These are phyloP conservation scores for Cryptococcus sp. DNA, from an alignment of 1,284 basidiomycete genomes.

Conservation along the genomic window DNA sequence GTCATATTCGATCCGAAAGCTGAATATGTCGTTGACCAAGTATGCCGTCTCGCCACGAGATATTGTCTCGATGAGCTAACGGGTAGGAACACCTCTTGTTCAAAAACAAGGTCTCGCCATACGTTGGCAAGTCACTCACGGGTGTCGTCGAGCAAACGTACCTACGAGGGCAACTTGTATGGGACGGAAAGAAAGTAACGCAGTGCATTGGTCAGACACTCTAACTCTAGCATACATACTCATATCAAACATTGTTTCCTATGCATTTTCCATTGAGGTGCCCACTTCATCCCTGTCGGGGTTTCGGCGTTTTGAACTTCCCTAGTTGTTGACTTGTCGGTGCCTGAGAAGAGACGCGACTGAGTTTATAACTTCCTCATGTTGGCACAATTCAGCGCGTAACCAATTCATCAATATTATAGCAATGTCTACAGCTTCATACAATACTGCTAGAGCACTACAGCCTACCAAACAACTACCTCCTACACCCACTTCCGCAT, in stretches of 20 bases:
- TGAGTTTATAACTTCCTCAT: not conserved
- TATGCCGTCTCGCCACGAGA: slow-evolving; percentile 26
- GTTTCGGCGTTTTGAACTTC: not conserved
- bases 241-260: too few species aligned
- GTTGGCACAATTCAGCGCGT: not conserved
- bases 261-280: not conserved
- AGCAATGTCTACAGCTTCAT: not conserved
- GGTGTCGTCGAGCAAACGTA: slow-evolving; percentile 72
- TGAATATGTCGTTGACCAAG: slow-evolving; percentile 55
- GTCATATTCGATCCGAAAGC: slow-evolving; percentile 74
- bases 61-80: not conserved
- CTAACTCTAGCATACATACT: too few species aligned
- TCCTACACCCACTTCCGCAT: not conserved
- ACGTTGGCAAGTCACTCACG: slow-evolving; percentile 65
- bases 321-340: not conserved
- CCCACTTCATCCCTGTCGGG: not conserved
- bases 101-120: slow-evolving; percentile 90
- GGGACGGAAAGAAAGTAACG: slow-evolving; percentile 48
- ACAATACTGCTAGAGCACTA: not conserved
- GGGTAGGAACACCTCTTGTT: slow-evolving; percentile 63
- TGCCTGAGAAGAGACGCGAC: not conserved
- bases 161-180: slow-evolving; percentile 67
- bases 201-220: not conserved
- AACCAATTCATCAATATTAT: not conserved
- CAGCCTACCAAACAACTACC: not conserved